Base-by-base conservation (phyloP, 1,284 basidiomycete species). In the Cystobasidiaceae sp. region DNA sequence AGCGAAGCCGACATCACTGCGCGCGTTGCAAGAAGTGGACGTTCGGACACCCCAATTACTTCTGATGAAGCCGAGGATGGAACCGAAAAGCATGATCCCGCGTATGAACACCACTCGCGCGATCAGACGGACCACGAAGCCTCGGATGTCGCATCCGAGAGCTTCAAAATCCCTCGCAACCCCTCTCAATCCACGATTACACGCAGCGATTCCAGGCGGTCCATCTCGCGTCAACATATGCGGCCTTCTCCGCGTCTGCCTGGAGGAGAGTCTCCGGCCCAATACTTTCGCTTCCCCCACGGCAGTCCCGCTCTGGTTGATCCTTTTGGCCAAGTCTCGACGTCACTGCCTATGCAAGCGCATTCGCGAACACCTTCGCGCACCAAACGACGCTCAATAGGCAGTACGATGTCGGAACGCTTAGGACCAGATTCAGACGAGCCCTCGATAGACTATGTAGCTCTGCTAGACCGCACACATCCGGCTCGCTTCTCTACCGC, bases 301-400 rank as follows among this genome's bases (percentile, higher is more conserved):
- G 48, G 60, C 33, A 50, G 13, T 27, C 44, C 48, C 28, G 15
- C 56, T 9, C 32, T 50, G 19, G 23, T 2, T 37, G 39, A 57
- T 15, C 4, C 54, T 32, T 13, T 48, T 25, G 65, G 65, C 33
- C 58, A 52, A 15, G 58, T 43, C 6, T 71, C 49, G 13, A 66
- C 44, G 28, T 48, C 54, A 32, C 50, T 79, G 2, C 77, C 77
- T 4, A 65, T 79, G 2, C 74, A 76, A 0, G 75, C 75, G 7
- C 79, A 80, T 48, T 82, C 86, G 15, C 88, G 93, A 15, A 98
- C 93, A 0, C 94, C 93, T 0, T 90, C 88, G 3, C 84, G 93
- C 8, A 97, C 93, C 1, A 97, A 97, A 76, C 86, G 94, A 2
- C 86, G 93, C 19, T 96, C 93, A 0, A 85, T 96, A 9, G 92